Base-by-base conservation (phyloP, 2,329 filamentous ascomycete species). In the Ophiostoma tasmaniense region DNA sequence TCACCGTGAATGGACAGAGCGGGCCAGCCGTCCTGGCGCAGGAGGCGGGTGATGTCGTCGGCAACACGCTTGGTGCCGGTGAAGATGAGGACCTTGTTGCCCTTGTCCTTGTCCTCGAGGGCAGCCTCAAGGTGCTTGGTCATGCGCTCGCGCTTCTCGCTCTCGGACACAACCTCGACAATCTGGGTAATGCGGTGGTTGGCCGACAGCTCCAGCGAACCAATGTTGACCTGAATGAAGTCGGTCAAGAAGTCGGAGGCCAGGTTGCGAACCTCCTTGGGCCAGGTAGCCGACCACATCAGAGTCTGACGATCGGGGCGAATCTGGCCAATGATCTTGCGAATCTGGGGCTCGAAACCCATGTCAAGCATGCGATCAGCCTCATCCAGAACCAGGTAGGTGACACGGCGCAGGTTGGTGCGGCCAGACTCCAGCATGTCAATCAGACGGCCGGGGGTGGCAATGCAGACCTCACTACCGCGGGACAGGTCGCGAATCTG, bases 211-310 rank as follows among this genome's bases (percentile, higher is more conserved):
- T 98, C 95, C 86, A 97, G 87, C 71, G 95, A 98, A 77, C 93
- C 94, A 76, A 97, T 95, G 83, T 98, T 98, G 82, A 98, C 95
- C 82, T 99, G 95, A 76, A 98, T 98, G 81, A 95, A 98, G 79
- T 99, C 90, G 75, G 90, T 89, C 76, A 97, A 87, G 84, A 95
- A 97, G 78, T 97, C 93, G 67, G 89, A 83, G 68, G 93, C 94
- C 75, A 98, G 85, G 78, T 93, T 90, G 77, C 94, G 92, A 75
- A 99, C 94, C 80, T 98, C 94, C 86, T 97, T 97, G 76, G 95
- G 95, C 93, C 95, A 99, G 7, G 95, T 99, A 75, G 95, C 95
- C 71, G 95, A 99, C 92, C 94, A 99, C 93, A 99, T 97, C 84
- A 95, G 95, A 72, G 95, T 99, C 81, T 99, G 95, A 85, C 95